These are phyloP conservation scores for Phytophthora sansomeana DNA, from an alignment of 352 stramenopile genomes.

Conservation along the genomic window DNA sequence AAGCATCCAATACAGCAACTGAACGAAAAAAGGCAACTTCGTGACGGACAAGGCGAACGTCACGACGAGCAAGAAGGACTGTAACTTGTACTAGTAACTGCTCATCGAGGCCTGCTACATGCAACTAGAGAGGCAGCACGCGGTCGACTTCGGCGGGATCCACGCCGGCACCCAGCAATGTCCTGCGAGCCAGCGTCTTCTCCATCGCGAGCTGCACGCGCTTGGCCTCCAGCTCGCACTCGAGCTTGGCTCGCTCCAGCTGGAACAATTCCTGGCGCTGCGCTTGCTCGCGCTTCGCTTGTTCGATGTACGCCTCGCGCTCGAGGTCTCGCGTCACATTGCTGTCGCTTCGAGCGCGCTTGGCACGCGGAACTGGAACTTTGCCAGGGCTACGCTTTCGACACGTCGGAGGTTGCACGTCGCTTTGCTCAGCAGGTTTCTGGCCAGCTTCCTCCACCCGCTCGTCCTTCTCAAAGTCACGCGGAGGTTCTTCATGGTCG, in stretches of 20 bases:
- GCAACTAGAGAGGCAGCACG: slow-evolving; percentile 44
- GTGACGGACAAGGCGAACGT: no score
- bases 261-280: slow-evolving; percentile 52
- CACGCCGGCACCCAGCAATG: slow-evolving; percentile 52
- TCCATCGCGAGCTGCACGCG: slow-evolving; percentile 51
- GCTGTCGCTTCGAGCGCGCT: slow-evolving; percentile 15
- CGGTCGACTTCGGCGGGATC: slow-evolving; percentile 47
- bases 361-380: not conserved
- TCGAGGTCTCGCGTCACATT: slow-evolving; percentile 21
- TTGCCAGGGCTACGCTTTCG: slow-evolving; percentile 19
- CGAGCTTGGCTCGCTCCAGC: slow-evolving; percentile 53
- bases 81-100: no score
- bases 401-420: not conserved
- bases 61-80: no score
- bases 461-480: slow-evolving; percentile 8
- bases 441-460: slow-evolving; percentile 11
- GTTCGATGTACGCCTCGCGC: slow-evolving; percentile 29
- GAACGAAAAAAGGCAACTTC: not conserved
- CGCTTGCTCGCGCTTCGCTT: slow-evolving; percentile 39
- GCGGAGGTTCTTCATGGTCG: slow-evolving; percentile 17
- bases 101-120: no score
- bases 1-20: no score
- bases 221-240: slow-evolving; percentile 52
- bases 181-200: slow-evolving; percentile 54
- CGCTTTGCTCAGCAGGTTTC: slow-evolving; percentile 2